Evolutionary conservation across 805 yeast genomes (phyloP).

Genomic region (Starmera caribaea): DNA sequence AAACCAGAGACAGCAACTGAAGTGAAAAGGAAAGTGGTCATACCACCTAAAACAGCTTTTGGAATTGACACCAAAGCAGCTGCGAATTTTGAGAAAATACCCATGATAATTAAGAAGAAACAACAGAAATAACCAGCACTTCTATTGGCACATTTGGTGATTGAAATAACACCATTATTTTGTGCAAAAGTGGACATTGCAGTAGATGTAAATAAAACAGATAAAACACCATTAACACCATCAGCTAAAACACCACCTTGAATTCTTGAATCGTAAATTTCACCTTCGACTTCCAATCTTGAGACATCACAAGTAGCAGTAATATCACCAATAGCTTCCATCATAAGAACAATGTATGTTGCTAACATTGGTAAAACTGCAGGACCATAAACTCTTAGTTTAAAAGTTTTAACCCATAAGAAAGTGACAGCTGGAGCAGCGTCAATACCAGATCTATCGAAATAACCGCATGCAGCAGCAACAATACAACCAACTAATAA

Average conservation of each 20-base stretch:
- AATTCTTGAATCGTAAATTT: slow-evolving; percentile 68
- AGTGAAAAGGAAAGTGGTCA: slow-evolving; percentile 72
- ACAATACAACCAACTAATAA: slow-evolving; percentile 83
- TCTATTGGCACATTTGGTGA: slow-evolving; percentile 87
- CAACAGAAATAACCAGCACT: slow-evolving; percentile 74
- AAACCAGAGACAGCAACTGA: slow-evolving; percentile 72
- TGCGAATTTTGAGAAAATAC: slow-evolving; percentile 77
- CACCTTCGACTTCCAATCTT: slow-evolving; percentile 75
- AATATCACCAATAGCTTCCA: slow-evolving; percentile 93
- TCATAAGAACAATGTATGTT: slow-evolving; percentile 70
- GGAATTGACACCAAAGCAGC: slow-evolving; percentile 87
- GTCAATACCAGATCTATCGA: slow-evolving; percentile 44
- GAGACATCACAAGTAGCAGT: slow-evolving; percentile 93
- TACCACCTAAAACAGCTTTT: slow-evolving; percentile 74
- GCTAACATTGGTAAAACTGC: slow-evolving; percentile 80
- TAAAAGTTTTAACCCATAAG: slow-evolving; percentile 83
- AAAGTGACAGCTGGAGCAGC: slow-evolving; percentile 77
- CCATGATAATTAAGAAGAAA: slow-evolving; percentile 76
- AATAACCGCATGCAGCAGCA: slow-evolving; percentile 86
- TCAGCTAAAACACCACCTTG: slow-evolving; percentile 93
- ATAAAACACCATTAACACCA: slow-evolving; percentile 69
- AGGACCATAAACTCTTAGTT: slow-evolving; percentile 70
- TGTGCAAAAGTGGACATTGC: slow-evolving; percentile 92
- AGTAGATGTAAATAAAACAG: slow-evolving; percentile 75
- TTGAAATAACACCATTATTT: slow-evolving; percentile 88